Evolutionary conservation across 140 eudicot genomes (phyloP).

Genomic region (Oenanthe javanica): DNA sequence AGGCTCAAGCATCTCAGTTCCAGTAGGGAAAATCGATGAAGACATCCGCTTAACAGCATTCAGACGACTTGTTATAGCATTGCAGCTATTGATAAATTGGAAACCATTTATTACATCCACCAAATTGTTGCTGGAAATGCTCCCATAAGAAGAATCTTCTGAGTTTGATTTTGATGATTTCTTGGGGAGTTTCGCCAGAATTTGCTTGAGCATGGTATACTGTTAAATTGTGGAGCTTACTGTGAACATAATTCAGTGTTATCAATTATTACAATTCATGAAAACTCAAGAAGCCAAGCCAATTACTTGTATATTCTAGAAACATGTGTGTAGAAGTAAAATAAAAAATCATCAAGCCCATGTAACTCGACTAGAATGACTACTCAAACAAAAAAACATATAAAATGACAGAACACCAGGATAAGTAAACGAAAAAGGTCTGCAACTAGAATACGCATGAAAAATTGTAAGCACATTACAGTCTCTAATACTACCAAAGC

Average conservation of each 20-base stretch:
- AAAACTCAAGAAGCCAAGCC: neutral
- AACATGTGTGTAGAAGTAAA: neutral
- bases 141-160: slow-evolving; percentile 31
- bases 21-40: slow-evolving; percentile 59
- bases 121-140: slow-evolving; percentile 25
- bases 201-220: slow-evolving; percentile 67
- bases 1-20: slow-evolving; percentile 51
- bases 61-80: slow-evolving; percentile 49
- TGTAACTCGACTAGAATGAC: neutral
- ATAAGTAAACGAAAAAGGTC: neutral
- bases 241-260: slow-evolving; percentile 26
- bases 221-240: slow-evolving; percentile 30
- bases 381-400: neutral
- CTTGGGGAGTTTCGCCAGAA: slow-evolving; percentile 57
- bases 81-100: slow-evolving; percentile 50
- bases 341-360: neutral
- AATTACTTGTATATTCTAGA: neutral
- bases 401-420: neutral
- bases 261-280: neutral
- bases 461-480: neutral
- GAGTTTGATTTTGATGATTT: slow-evolving; percentile 51
- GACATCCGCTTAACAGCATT: slow-evolving; percentile 65
- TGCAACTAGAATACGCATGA: neutral
- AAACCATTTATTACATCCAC: slow-evolving; percentile 29
- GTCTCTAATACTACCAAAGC: neutral